Evolutionary conservation across 345 rosid species (phyloP).

Genomic region (Euphorbia pulcherrima): DNA sequence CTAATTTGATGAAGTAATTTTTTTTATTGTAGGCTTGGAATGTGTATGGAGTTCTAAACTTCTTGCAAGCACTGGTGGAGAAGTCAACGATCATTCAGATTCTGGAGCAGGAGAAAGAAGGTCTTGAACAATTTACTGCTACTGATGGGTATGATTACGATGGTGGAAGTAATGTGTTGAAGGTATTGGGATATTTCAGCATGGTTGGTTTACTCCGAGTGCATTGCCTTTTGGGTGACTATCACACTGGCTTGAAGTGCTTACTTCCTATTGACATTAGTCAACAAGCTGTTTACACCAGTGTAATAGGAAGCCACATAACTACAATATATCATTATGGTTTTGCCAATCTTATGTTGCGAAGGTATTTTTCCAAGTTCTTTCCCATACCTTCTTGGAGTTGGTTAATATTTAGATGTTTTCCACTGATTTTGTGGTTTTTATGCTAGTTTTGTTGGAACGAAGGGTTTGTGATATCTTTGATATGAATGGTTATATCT

Average conservation of each 20-base stretch:
- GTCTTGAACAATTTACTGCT: constrained; percentile 86
- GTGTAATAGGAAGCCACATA: constrained; percentile 93
- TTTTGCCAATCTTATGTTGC: constrained; percentile 92
- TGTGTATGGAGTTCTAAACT: constrained; percentile 97
- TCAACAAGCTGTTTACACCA: constrained; percentile 88
- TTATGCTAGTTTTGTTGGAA: not conserved
- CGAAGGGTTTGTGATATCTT: not conserved
- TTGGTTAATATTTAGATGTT: not conserved
- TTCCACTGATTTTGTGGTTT: not conserved
- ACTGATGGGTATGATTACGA: constrained; percentile 93
- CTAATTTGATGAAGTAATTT: too few relatives aligned
- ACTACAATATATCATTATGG: constrained; percentile 93
- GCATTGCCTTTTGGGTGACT: constrained; percentile 94
- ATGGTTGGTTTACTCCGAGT: constrained; percentile 94
- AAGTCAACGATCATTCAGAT: constrained; percentile 81
- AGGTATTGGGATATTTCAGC: constrained; percentile 96
- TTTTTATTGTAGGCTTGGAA: constrained; percentile 67
- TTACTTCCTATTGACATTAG: constrained; percentile 86
- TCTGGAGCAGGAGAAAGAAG: constrained; percentile 89
- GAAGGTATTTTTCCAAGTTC: constrained; percentile 48
- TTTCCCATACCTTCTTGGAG: not conserved
- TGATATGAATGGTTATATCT: too few relatives aligned
- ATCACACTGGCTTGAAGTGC: constrained; percentile 92
- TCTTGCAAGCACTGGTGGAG: constrained; percentile 95
- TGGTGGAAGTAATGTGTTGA: constrained; percentile 97